Conservation (phyloP, 768 basidiomycete species). For the Rhizopogon rudus region DNA sequence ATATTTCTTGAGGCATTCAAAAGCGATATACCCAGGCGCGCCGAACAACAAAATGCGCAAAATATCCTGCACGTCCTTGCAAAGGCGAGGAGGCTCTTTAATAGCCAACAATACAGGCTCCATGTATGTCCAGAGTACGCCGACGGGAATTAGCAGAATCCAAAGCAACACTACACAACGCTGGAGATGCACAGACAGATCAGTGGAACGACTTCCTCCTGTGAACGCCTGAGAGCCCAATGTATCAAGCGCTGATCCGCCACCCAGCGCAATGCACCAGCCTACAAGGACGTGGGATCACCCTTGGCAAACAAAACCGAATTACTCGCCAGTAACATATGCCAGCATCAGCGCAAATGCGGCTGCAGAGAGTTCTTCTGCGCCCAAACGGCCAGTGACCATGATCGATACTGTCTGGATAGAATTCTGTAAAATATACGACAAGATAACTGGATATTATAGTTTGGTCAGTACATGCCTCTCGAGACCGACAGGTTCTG, state of each 20-base stretch:
- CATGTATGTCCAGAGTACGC: conserved; percentile 57
- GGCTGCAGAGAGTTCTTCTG: conserved; percentile 63
- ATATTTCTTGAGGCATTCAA: conserved; percentile 76
- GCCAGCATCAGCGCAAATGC: conserved; percentile 77
- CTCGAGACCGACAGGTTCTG: neutral
- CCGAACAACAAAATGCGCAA: conserved; percentile 60
- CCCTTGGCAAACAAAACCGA: conserved; percentile 18
- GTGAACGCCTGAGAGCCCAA: conserved; percentile 77
- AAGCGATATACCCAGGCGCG: conserved; percentile 70
- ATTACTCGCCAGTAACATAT: conserved; percentile 69
- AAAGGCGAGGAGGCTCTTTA: conserved; percentile 55
- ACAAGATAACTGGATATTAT: conserved; percentile 48
- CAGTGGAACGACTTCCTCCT: conserved; percentile 51
- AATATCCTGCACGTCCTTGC: conserved; percentile 58
- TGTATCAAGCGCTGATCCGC: conserved; percentile 76
- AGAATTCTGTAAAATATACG: conserved; percentile 71
- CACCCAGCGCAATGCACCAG: conserved; percentile 73
- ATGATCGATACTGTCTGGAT: conserved; percentile 63
- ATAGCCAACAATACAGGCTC: conserved; percentile 57
- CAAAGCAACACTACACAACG: conserved; percentile 63
- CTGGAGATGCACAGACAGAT: conserved; percentile 68
- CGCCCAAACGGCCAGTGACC: conserved; percentile 62
- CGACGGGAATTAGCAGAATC: conserved; percentile 59
- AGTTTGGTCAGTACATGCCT: neutral
- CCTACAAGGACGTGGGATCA: conserved; percentile 58